phyloP scores from a whole-genome alignment of 2,329 filamentous ascomycete genomes.

The Cladorrhinum sp. region DNA sequence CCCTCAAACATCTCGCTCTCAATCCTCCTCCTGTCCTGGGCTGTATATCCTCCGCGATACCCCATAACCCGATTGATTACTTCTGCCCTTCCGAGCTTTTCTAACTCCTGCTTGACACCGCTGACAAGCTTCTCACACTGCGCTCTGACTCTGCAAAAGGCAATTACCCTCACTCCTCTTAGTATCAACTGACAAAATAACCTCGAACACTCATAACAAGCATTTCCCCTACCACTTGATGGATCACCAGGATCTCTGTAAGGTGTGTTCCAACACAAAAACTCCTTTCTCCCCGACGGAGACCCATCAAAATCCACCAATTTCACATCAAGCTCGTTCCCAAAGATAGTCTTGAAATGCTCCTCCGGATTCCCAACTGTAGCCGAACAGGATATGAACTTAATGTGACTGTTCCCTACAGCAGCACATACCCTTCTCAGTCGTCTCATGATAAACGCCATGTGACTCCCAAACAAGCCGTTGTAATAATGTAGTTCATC shows the following conservation, averaged over 20 bases:
- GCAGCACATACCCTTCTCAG: conserved; percentile 85
- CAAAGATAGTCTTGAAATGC: conserved; percentile 94
- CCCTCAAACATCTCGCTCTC: conserved; percentile 97
- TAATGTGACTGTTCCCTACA: conserved; percentile 78
- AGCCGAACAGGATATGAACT: conserved; percentile 93
- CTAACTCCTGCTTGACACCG: conserved; percentile 75
- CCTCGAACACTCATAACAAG: conserved; percentile 79
- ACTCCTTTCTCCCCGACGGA: conserved; percentile 81
- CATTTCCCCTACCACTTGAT: conserved; percentile 78
- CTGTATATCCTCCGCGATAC: conserved; percentile 91
- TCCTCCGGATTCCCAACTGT: conserved; percentile 89
- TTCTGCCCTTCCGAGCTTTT: conserved; percentile 68
- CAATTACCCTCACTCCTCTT: conserved; percentile 85
- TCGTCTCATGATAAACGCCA: conserved; percentile 91
- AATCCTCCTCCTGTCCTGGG: conserved; percentile 82
- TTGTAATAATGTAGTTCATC: conserved; percentile 96
- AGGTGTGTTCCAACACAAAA: conserved; percentile 96
- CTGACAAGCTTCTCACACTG: conserved; percentile 82
- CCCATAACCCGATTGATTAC: conserved; percentile 83
- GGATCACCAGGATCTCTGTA: conserved; percentile 87
- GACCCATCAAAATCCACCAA: conserved; percentile 90
- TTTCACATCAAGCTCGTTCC: conserved; percentile 68
- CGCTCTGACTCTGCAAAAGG: conserved; percentile 84
- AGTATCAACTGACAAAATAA: conserved; percentile 88
- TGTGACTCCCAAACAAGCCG: conserved; percentile 87